phyloP scores from a whole-genome alignment of 805 yeast genomes.

The Candida multigemmis region DNA sequence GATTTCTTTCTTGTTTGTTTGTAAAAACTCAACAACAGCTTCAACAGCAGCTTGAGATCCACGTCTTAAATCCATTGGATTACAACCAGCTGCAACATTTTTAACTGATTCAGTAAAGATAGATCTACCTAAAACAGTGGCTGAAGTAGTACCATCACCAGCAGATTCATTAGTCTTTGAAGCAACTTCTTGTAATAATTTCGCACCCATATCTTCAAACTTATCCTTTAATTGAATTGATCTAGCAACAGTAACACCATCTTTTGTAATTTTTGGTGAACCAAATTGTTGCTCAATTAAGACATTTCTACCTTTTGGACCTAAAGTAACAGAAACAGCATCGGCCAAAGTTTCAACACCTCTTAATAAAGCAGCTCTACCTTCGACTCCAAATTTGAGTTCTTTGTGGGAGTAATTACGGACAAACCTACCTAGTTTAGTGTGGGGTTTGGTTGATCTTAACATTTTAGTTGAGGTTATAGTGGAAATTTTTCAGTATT shows the following conservation, averaged over 20 bases:
- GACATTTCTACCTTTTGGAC: constrained; percentile 97
- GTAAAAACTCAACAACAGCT: constrained; percentile 79
- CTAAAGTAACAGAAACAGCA: constrained; percentile 93
- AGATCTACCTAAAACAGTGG: constrained; percentile 92
- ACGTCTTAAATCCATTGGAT: constrained; percentile 96
- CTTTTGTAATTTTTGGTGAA: constrained; percentile 96
- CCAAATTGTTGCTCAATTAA: constrained; percentile 95
- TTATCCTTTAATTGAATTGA: constrained; percentile 77
- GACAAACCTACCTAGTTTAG: constrained; percentile 32
- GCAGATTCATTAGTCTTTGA: constrained; percentile 95
- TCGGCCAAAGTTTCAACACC: constrained; percentile 95
- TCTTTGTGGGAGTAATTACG: constrained; percentile 74
- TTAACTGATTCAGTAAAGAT: constrained; percentile 92
- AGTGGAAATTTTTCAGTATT: constrained; percentile 1
- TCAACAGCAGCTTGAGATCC: constrained; percentile 97
- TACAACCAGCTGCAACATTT: constrained; percentile 98
- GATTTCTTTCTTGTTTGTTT: constrained; percentile 81
- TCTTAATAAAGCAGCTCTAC: constrained; percentile 85
- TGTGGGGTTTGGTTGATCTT: constrained; percentile 39
- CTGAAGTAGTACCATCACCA: constrained; percentile 98
- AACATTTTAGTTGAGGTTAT: constrained; percentile 24
- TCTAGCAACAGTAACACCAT: constrained; percentile 95
- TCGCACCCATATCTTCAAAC: constrained; percentile 95
- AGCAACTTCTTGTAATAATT: constrained; percentile 92
- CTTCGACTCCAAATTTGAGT: constrained; percentile 93